A percentile compares a stretch with the other conserved stretches of the same genome.
phyloP scores from a whole-genome alignment of 1,284 basidiomycete species.

The Fistulina hepatica region DNA sequence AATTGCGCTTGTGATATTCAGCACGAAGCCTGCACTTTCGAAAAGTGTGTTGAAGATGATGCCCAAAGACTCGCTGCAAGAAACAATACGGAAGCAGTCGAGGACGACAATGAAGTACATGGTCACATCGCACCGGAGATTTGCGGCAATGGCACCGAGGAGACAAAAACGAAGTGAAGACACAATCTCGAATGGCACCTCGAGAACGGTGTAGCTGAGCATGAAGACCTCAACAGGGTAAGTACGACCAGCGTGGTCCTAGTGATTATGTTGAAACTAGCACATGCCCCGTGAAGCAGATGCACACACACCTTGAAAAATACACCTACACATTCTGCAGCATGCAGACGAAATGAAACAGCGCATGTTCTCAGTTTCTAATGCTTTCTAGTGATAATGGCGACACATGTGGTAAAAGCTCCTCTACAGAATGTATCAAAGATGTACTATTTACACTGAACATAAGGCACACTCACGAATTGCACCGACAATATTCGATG shows the following conservation, averaged over 20 bases:
- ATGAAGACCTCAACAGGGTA: constrained; percentile 13
- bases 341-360: constrained; percentile 13
- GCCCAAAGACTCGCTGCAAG: constrained; percentile 11
- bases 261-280: not conserved
- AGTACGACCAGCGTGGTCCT: constrained; percentile 11
- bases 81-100: constrained; percentile 12
- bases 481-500: constrained; percentile 10
- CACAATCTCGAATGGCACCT: constrained; percentile 11
- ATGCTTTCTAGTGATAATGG: too few species aligned
- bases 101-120: constrained; percentile 13
- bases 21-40: constrained; percentile 10
- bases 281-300: not conserved
- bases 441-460: not conserved
- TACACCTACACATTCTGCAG: constrained; percentile 12
- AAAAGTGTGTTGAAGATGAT: constrained; percentile 14
- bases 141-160: constrained; percentile 9
- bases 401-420: not conserved
- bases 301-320: constrained; percentile 9
- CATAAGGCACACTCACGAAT: constrained; percentile 7
- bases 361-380: too few species aligned
- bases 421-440: not conserved
- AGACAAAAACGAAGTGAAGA: constrained; percentile 9
- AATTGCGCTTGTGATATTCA: constrained; percentile 10
- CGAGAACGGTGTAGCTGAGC: constrained; percentile 8
- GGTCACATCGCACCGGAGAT: constrained; percentile 8